Evolutionary conservation across 2,329 filamentous ascomycete species (phyloP), one percentile per base, ranked within the genome.

Genomic region (Penicillium sp.): DNA sequence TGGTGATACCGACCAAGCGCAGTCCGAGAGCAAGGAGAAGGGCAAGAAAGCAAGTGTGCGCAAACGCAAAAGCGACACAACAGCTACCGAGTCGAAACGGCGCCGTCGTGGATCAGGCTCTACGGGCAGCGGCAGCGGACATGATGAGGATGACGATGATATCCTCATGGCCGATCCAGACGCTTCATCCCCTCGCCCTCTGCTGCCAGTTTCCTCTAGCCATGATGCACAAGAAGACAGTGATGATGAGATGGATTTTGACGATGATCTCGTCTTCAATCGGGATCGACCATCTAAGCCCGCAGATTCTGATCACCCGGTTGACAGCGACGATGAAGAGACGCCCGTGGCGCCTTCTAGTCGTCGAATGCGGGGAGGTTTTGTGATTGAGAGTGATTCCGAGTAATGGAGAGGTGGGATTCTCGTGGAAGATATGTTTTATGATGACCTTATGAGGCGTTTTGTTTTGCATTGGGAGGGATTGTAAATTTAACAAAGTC

Each of bases 371-470:
- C 72, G 74, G 51, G 76, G 71, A 26, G 77, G 76, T 3, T 79
- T 80, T 65, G 74, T 80, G 35, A 70, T 80, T 60, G 78, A 79
- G 14, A 79, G 76, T 60, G 78, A 80, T 57, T 79, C 78, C 4
- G 78, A 80, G 61, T 80, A 71, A 64, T 13, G 1, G 46, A 42
- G 19, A 55, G 37, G 33, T 42, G 16, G 1, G 13, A 1, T 6
- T 16, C 11, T 33, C 3, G 37, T 25, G 45, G 14, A 46, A 51
- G 42, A 53, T 19, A 64, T 58, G 52, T 62, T 62, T 33, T 56
- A 54, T 70, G 54, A 73, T 68, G 71, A 74, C 57, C 52, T 70
- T 57, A 74, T 69, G 70, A 65, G 68, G 70, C 66, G 67, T 71
- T 70, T 62, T 52, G 67, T 71, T 70, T 61, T 49, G 61, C 52